A percentile compares a stretch with the other conserved stretches of the same genome.
These are phyloP conservation scores for Forsythia viridissima DNA, from an alignment of 257 asterid species.

Conservation along the genomic window DNA sequence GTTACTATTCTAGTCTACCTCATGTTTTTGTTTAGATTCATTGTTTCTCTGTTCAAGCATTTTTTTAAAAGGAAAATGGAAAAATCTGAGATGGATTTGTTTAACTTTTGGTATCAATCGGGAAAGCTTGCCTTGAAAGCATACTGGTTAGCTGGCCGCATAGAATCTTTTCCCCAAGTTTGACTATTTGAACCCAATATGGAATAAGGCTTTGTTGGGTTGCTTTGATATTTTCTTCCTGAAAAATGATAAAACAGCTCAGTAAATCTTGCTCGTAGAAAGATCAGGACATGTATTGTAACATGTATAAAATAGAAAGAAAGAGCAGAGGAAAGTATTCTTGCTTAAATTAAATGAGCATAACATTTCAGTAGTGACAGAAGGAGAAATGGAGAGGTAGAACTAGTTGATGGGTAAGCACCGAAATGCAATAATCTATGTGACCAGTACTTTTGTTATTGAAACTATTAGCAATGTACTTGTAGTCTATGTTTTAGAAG, in stretches of 20 bases:
- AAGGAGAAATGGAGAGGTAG: neutral
- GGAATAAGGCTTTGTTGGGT: neutral
- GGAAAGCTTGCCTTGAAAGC: neutral
- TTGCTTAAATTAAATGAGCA: neutral
- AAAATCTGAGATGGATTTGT: neutral
- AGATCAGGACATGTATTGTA: neutral
- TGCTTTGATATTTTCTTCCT: neutral
- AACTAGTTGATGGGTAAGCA: neutral
- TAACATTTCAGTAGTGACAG: neutral
- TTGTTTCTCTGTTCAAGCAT: neutral
- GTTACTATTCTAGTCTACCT: neutral
- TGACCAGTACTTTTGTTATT: neutral
- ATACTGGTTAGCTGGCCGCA: neutral
- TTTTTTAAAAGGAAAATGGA: neutral
- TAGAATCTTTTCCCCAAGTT: neutral
- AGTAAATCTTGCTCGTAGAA: neutral
- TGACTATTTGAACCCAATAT: neutral
- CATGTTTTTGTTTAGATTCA: neutral
- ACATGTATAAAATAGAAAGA: neutral
- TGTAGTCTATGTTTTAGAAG: neutral
- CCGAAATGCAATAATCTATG: neutral
- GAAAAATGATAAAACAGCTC: neutral
- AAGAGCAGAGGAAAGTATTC: neutral
- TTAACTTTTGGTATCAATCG: neutral
- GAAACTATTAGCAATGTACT: neutral